These are phyloP conservation scores for Boletellus ananas DNA, from an alignment of 768 basidiomycete genomes.

Conservation along the genomic window DNA sequence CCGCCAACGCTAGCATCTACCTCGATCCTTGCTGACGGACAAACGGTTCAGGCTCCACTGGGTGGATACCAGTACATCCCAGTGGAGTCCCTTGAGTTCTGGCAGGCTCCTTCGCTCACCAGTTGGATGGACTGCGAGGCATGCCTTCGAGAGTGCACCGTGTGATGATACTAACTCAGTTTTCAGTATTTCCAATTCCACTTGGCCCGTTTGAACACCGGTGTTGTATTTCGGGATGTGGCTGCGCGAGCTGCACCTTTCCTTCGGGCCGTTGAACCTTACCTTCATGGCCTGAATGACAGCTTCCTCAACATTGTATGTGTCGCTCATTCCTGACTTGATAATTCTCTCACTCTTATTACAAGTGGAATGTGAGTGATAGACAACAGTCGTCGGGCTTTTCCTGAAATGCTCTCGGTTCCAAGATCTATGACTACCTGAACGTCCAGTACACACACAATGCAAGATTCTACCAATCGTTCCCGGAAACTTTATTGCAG, in stretches of 20 bases:
- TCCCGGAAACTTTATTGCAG: slow-evolving; percentile 65
- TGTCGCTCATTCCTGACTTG: slow-evolving; percentile 10
- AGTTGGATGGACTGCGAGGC: slow-evolving; percentile 68
- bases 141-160: neutral
- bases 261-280: slow-evolving; percentile 62
- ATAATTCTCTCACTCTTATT: slow-evolving; percentile 9
- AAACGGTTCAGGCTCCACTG: slow-evolving; percentile 67
- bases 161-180: neutral
- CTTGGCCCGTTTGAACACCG: slow-evolving; percentile 19
- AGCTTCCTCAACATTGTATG: slow-evolving; percentile 66
- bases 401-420: neutral
- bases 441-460: slow-evolving; percentile 77
- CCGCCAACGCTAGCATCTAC: slow-evolving; percentile 66
- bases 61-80: slow-evolving; percentile 86
- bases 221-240: slow-evolving; percentile 50
- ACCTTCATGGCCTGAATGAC: slow-evolving; percentile 58
- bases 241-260: slow-evolving; percentile 56
- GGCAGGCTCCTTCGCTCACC: slow-evolving; percentile 58
- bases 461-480: slow-evolving; percentile 66
- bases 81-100: slow-evolving; percentile 54
- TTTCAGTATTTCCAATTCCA: slow-evolving; percentile 28
- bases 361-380: slow-evolving; percentile 68
- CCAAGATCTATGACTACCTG: slow-evolving; percentile 72
- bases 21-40: slow-evolving; percentile 70
- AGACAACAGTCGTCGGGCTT: neutral